Base-by-base conservation (phyloP, 2,329 filamentous ascomycete species). In the Fusarium dlaminii region DNA sequence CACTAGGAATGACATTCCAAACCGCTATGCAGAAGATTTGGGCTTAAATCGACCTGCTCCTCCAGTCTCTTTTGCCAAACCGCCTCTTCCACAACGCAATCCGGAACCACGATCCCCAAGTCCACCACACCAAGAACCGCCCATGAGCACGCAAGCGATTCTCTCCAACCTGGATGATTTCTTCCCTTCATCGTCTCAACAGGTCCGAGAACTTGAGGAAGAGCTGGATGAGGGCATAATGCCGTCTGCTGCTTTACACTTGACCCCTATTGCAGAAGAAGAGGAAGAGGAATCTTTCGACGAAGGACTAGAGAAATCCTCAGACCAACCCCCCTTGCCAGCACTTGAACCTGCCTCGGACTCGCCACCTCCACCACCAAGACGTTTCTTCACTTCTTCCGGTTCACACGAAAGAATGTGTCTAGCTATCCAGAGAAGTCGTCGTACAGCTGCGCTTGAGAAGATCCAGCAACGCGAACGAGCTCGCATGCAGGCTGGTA, bases 181-280 rank as follows among this genome's bases (percentile, higher is more conserved):
- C 68, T 87, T 90, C 49, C 88, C 88, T 1, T 87, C 85, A n/a
- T 83, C 87, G 1, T 89, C 87, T 0, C 89, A 91, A 74, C 86
- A 89, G 76, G 82, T 84, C 12, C 82, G 85, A 24, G 89, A 91
- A 76, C 79, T 91, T 5, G 85, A 86, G 37, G 83, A 86, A 68
- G 76, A 81, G 72, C 37, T 65, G 14, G 46, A 71, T 7, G 48
- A 65, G 5, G 45, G 64, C 8, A 43, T 70, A 22, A 22, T 71
- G 9, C 46, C 60, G 17, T 61, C 68, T 29, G 55, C 51, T n/a
- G 52, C 52, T 7, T 30, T 55, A 4, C 66, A 48, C 11, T 56
- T 69, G 15, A 40, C 58, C 4, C 71, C 73, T 30, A 75, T 73
- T 54, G 36, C 29, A 39, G 72, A 75, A 32, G 49, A 68, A 36